These are phyloP conservation scores for Chaetomiaceae sp. DNA, from an alignment of 2,329 filamentous ascomycete genomes.

Conservation along the genomic window DNA sequence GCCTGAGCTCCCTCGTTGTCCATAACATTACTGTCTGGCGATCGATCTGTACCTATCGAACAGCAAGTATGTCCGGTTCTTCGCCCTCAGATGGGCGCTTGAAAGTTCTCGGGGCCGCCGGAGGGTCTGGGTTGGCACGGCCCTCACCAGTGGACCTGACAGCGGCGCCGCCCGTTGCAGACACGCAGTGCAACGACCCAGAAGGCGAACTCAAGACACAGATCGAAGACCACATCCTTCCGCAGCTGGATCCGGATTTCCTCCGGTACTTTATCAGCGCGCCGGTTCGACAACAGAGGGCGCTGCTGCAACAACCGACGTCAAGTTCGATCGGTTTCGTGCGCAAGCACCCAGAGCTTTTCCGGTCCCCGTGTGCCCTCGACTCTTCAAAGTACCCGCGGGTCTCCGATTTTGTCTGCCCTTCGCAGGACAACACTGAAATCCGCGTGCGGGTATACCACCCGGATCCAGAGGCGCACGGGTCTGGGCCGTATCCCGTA, in stretches of 20 bases:
- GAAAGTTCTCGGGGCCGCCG: too few relatives aligned
- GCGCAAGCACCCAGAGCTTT: constrained; percentile 27
- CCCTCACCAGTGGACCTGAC: too few relatives aligned
- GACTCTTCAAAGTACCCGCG: constrained; percentile 27
- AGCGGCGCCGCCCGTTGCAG: too few relatives aligned
- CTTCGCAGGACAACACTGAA: constrained; percentile 27
- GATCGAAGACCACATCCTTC: constrained; percentile 21
- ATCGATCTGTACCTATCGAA: too few relatives aligned
- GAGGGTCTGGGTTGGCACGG: too few relatives aligned
- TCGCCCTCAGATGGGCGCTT: too few relatives aligned
- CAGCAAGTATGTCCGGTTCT: too few relatives aligned
- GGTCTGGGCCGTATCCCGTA: constrained; percentile 29
- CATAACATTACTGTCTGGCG: too few relatives aligned
- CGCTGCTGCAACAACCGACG: too few relatives aligned
- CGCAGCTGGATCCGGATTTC: constrained; percentile 30
- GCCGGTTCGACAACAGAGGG: neutral
- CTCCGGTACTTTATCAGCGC: constrained; percentile 22
- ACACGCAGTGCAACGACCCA: neutral
- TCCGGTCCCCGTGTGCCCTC: constrained; percentile 24
- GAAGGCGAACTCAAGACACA: neutral
- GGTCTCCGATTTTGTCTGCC: constrained; percentile 25
- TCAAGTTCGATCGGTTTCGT: constrained; percentile 26
- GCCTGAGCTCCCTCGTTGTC: too few relatives aligned
- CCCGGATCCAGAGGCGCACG: constrained; percentile 27
- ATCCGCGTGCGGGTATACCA: constrained; percentile 31